Evolutionary conservation across 495 filamentous ascomycete species (phyloP).

Genomic region (Aspergillus biplanus): DNA sequence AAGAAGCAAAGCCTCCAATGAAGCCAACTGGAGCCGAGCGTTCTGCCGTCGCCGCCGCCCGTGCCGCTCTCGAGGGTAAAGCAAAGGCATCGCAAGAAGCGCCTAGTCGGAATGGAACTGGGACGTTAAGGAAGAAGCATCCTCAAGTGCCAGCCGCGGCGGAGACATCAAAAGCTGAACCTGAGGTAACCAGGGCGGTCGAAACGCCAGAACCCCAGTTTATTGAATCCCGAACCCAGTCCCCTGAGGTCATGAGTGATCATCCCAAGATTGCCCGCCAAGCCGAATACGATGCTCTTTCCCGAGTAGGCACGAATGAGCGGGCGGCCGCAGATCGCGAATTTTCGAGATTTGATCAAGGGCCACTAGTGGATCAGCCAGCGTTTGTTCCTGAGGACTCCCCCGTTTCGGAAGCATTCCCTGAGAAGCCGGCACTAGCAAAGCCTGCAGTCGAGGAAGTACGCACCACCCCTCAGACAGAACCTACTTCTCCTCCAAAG

Average conservation of each 20-base stretch:
- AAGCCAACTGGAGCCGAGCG: slow-evolving; percentile 41
- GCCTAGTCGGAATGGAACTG: slow-evolving; percentile 26
- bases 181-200: slow-evolving; percentile 6
- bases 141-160: slow-evolving; percentile 32
- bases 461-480: slow-evolving; percentile 7
- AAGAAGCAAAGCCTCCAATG: slow-evolving; percentile 34
- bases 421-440: slow-evolving; percentile 25
- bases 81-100: slow-evolving; percentile 43
- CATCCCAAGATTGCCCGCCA: slow-evolving; percentile 53
- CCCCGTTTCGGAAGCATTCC: slow-evolving; percentile 35
- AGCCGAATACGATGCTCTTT: slow-evolving; percentile 56
- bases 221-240: slow-evolving; percentile 14
- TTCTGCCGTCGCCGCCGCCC: slow-evolving; percentile 53
- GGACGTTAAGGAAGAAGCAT: slow-evolving; percentile 44
- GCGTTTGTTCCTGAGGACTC: slow-evolving; percentile 77
- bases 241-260: slow-evolving; percentile 30
- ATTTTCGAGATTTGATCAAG: slow-evolving; percentile 88
- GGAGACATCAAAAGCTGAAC: slow-evolving; percentile 21
- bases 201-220: slow-evolving; percentile 32
- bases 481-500: slow-evolving; percentile 16
- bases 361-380: slow-evolving; percentile 83
- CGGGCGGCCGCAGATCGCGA: slow-evolving; percentile 66
- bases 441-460: slow-evolving; percentile 11
- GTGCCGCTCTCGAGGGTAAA: slow-evolving; percentile 52
- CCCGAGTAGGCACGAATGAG: slow-evolving; percentile 67